Conservation (phyloP, 1,139 yeast genomes). For the Hanseniaspora uvarum region DNA sequence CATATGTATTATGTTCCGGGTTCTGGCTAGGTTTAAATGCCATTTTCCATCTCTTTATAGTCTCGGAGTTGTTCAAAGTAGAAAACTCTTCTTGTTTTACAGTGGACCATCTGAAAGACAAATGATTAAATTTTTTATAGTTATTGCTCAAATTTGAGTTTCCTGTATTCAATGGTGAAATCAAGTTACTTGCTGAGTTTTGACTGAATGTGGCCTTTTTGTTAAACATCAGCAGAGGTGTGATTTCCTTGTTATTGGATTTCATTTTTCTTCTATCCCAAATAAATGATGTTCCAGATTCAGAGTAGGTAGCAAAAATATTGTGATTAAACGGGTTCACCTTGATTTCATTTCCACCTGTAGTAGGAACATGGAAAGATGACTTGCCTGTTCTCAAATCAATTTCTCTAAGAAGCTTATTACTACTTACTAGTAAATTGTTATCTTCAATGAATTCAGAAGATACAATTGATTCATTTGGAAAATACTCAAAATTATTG, state of each 20-base stretch:
- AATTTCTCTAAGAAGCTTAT: slow-evolving; percentile 66
- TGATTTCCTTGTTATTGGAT: slow-evolving; percentile 34
- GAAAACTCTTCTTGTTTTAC: slow-evolving; percentile 64
- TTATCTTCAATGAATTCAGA: slow-evolving; percentile 56
- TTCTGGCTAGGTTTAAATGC: slow-evolving; percentile 43
- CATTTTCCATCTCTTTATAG: slow-evolving; percentile 72
- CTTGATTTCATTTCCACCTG: slow-evolving; percentile 58
- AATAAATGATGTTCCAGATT: slow-evolving; percentile 72
- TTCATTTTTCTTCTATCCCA: slow-evolving; percentile 73
- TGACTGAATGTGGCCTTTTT: slow-evolving; percentile 44
- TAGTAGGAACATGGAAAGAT: slow-evolving; percentile 62
- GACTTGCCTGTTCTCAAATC: slow-evolving; percentile 67
- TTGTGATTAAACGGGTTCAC: slow-evolving; percentile 57
- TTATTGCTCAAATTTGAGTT: slow-evolving; percentile 35
- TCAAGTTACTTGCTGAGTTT: slow-evolving; percentile 14
- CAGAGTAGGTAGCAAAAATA: slow-evolving; percentile 65
- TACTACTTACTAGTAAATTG: slow-evolving; percentile 60
- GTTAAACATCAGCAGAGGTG: slow-evolving; percentile 38
- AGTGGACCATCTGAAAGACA: slow-evolving; percentile 63
- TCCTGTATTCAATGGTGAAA: neutral
- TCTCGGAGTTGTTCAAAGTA: slow-evolving; percentile 67
- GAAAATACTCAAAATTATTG: slow-evolving; percentile 53
- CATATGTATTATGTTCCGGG: slow-evolving; percentile 26
- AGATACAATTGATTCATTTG: slow-evolving; percentile 67
- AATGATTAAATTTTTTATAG: slow-evolving; percentile 47